Conservation (phyloP, 345 rosid species). For the Carallia pectinifolia region DNA sequence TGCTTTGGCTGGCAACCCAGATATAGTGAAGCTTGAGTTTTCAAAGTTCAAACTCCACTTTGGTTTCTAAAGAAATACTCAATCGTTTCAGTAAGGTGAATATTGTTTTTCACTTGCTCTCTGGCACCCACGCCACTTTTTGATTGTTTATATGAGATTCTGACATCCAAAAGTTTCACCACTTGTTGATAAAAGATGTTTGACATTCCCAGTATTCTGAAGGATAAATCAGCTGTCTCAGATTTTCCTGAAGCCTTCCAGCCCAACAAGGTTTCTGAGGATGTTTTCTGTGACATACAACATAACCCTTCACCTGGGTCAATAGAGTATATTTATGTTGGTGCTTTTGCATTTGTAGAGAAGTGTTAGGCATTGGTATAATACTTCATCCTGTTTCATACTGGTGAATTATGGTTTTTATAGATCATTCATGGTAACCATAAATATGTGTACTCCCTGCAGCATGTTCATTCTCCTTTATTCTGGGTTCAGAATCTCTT, state of each 20-base stretch:
- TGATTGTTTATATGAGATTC: background rate
- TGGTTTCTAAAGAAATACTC: constrained; percentile 65
- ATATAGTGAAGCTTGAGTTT: constrained; percentile 35
- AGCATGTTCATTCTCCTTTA: constrained; percentile 75
- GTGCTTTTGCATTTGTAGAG: constrained; percentile 49
- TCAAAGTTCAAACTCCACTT: constrained; percentile 47
- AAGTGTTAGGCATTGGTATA: constrained; percentile 54
- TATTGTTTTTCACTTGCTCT: background rate
- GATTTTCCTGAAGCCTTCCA: constrained; percentile 71
- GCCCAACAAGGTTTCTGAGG: constrained; percentile 35
- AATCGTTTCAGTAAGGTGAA: constrained; percentile 63
- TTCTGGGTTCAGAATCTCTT: constrained; percentile 61
- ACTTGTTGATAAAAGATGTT: constrained; percentile 35
- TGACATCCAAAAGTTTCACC: background rate
- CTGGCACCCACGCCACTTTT: background rate
- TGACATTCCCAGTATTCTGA: constrained; percentile 35
- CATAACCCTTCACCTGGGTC: constrained; percentile 16
- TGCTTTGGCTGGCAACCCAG: constrained; percentile 53
- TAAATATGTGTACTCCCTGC: constrained; percentile 33
- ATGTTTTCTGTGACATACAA: constrained; percentile 33
- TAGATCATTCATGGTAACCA: background rate
- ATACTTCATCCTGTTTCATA: constrained; percentile 7
- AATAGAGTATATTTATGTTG: constrained; percentile 47
- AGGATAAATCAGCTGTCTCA: constrained; percentile 42
- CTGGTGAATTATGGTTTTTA: constrained; percentile 1